Evolutionary conservation across 495 filamentous ascomycete species (phyloP), one percentile per base, ranked within the genome.

Genomic region (Lentithecium fluviatile): DNA sequence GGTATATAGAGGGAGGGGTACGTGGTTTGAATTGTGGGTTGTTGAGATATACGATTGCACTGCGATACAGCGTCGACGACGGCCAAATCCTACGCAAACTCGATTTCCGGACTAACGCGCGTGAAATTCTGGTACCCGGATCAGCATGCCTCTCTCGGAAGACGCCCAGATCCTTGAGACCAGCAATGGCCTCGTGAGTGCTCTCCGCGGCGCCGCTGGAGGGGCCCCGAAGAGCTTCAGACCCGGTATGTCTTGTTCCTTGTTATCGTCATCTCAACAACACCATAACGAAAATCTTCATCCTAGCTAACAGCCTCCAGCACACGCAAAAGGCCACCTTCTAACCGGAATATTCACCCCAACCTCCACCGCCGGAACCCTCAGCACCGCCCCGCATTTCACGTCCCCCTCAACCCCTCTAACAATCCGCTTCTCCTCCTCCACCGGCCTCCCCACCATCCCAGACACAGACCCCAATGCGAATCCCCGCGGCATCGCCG

Each of bases 301-400:
- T 15, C 4, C 51, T 25, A 20, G 29, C 56, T 40, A 19, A 32
- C 43, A 13, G 6, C 10, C 17, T 8, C 34, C 43, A 82, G 80
- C 78, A 11, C 82, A 84, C 58, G 82, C 81, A 37, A 75, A 76
- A 61, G 81, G 81, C 8, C 43, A 71, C 53, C 67, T 82, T 20
- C 67, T 80, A 6, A 75, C 60, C 19, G 82, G 82, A 38, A 76
- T 72, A 15, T 84, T 84, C 70, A 76, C 71, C 0, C 78, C 81
- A 8, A 73, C 75, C n/a, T 19, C 69, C 2, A 58, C 67, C 40
- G 79, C 82, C 13, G 38, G 59, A 6, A 46, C 69, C 25, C 76
- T 83, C 37, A 79, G 76, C 23, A 74, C 52, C 34, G 81, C 81
- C 0, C 74, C 70, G 4, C 81, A 84, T 66, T 79, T 84, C 74